Evolutionary conservation across 352 stramenopile genomes (phyloP).

Genomic region (Pythium folliculosum): DNA sequence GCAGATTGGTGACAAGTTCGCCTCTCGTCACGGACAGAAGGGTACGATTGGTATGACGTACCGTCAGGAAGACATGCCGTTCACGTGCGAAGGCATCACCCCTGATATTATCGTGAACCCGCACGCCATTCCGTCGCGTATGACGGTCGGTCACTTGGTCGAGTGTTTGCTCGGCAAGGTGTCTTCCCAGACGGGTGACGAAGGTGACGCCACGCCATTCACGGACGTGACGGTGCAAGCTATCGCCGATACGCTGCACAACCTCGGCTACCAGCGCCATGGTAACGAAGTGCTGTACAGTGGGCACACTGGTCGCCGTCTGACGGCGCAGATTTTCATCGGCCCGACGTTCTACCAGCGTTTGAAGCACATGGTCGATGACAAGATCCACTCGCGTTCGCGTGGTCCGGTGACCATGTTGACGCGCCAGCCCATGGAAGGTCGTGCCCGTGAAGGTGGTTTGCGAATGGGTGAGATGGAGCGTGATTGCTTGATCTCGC

Average conservation of each 20-base stretch:
- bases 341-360: constrained; percentile 99
- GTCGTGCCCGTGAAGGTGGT: constrained; percentile 97
- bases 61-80: constrained; percentile 99
- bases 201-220: constrained; percentile 99
- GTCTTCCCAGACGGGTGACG: constrained; percentile 94
- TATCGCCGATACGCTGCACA: constrained; percentile 93
- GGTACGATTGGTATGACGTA: constrained; percentile 99
- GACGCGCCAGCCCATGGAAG: constrained; percentile 99
- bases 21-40: constrained; percentile 89
- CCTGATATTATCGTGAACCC: constrained; percentile 99
- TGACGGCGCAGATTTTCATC: constrained; percentile 98
- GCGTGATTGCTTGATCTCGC: constrained; percentile 99
- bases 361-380: constrained; percentile 99
- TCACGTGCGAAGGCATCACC: constrained; percentile 98
- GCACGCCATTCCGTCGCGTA: constrained; percentile 99
- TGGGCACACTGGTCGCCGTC: constrained; percentile 96
- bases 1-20: constrained; percentile 99
- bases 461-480: constrained; percentile 99
- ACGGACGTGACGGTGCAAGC: constrained; percentile 98
- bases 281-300: constrained; percentile 99
- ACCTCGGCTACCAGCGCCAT: constrained; percentile 98
- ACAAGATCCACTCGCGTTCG: constrained; percentile 99
- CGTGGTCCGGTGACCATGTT: constrained; percentile 96
- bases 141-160: constrained; percentile 99
- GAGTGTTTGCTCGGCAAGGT: constrained; percentile 99